A percentile compares a stretch with the other conserved stretches of the same genome.
These are phyloP conservation scores for Diaporthe australafricana DNA, from an alignment of 2,329 filamentous ascomycete species.

Conservation along the genomic window DNA sequence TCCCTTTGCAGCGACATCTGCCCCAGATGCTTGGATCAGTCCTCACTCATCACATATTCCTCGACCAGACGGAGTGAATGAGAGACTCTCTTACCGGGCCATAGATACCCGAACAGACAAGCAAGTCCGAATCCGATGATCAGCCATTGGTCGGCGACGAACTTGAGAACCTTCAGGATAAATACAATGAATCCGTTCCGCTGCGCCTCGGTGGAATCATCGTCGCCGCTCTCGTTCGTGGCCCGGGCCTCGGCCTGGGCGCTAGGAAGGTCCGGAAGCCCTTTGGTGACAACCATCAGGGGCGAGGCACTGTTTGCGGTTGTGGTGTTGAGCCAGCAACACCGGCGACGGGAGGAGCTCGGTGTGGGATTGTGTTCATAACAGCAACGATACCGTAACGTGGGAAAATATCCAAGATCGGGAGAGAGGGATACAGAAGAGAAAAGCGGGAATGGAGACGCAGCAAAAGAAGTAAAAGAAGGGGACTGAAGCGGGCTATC, in stretches of 20 bases:
- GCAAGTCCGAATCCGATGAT: slow-evolving; percentile 69
- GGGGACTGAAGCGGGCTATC: background rate
- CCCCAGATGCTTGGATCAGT: background rate
- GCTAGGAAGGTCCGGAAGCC: slow-evolving; percentile 17
- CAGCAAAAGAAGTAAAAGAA: background rate
- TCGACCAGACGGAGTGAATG: background rate
- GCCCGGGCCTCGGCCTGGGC: background rate
- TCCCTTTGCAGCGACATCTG: slow-evolving; percentile 61
- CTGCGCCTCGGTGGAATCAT: background rate
- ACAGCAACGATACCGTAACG: background rate
- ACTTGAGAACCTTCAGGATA: slow-evolving; percentile 29
- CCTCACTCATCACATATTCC: background rate
- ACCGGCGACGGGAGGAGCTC: slow-evolving; percentile 1
- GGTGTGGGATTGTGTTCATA: slow-evolving; percentile 30
- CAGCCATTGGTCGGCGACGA: slow-evolving; percentile 71
- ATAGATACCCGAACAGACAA: slow-evolving; percentile 59
- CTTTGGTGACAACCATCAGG: slow-evolving; percentile 36
- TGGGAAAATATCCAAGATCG: background rate
- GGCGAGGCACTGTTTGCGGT: background rate
- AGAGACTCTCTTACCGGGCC: slow-evolving; percentile 50
- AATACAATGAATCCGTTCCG: slow-evolving; percentile 22
- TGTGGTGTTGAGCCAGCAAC: slow-evolving; percentile 14
- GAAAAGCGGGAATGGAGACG: too few relatives aligned
- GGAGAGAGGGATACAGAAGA: background rate
- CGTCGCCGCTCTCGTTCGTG: background rate